Evolutionary conservation across 2,329 filamentous ascomycete genomes (phyloP), one percentile per base, ranked within the genome.

Genomic region (Tolypocladium amazonense): DNA sequence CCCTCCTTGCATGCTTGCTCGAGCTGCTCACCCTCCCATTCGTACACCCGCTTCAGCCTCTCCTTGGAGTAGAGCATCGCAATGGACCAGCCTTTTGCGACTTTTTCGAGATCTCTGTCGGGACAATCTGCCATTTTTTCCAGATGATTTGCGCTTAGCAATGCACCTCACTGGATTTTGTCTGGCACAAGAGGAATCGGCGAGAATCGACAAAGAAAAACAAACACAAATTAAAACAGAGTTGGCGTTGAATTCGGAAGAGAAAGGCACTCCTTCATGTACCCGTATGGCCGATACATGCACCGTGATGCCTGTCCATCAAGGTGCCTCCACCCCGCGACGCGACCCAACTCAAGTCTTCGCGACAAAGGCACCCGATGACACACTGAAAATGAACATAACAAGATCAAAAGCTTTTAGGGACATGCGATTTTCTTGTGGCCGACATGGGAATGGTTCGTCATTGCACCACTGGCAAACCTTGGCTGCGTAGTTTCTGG

Each of bases 41-140:
- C 65, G 53, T 71, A 65, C 20, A 75, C 65, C n/a, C 67, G 65
- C 53, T 68, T 64, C 12, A 76, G 59, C 14, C 73, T 66, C 53
- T 73, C 67, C 37, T 70, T 69, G 23, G 74, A 75, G 57, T 68
- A 75, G 3, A 59, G 50, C 72, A 71, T 73, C 41, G 73, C 74
- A n/a, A 71, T 68, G 1, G 68, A 65, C 74, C 74, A 76, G 33
- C 70, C 72, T 59, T 73, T 75, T 58, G 69, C 64, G 23, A 75
- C 73, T 52, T 71, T 70, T 2, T 71, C 67, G 15, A 76, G 58
- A 25, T 74, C 70, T 56, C 63, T 61, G 38, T 74, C 69, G 20
- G 66, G 63, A 27, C 61, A 62, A 30, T 65, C 67, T 20, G 60
- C 59, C 66, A 71, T 70, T 38, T 56, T 58, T 27, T 38, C 11